Percentiles rank a stretch among this genome's conserved stretches.
phyloP scores from a whole-genome alignment of 179 eudicot genomes.

The Carnegiea gigantea region DNA sequence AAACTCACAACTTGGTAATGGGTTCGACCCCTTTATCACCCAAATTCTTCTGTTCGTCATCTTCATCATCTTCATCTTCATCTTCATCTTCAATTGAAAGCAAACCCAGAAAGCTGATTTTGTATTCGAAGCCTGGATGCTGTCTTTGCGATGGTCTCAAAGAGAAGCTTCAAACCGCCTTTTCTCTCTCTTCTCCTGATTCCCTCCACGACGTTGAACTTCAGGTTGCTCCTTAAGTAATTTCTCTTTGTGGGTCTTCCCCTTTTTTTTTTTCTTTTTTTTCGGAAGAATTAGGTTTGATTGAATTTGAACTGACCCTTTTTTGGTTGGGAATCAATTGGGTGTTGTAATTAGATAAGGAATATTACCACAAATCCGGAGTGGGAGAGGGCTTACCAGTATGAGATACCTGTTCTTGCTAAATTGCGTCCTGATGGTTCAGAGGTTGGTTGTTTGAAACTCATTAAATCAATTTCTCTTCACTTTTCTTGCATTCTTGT shows the following conservation, averaged over 20 bases:
- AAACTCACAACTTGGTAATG: not conserved
- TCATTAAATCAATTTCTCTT: not conserved
- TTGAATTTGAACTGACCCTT: conserved; percentile 1
- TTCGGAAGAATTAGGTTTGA: not conserved
- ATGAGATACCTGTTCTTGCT: conserved; percentile 85
- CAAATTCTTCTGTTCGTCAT: conserved; percentile 30
- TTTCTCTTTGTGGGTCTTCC: no score
- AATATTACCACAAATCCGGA: conserved; percentile 82
- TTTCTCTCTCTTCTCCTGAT: conserved; percentile 41
- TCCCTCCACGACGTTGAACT: conserved; percentile 56
- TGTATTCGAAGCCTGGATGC: conserved; percentile 86
- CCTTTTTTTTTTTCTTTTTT: not conserved
- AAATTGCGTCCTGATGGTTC: conserved; percentile 68
- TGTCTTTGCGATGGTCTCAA: conserved; percentile 94
- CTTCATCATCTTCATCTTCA: conserved; percentile 2
- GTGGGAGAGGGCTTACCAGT: conserved; percentile 91
- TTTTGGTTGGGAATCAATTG: not conserved
- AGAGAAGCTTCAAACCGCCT: conserved; percentile 68
- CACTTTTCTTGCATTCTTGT: not conserved
- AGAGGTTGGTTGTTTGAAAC: conserved; percentile 45
- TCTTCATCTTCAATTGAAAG: conserved; percentile 20
- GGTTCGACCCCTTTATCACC: not conserved
- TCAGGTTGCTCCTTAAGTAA: conserved; percentile 35
- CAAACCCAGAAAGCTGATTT: conserved; percentile 48
- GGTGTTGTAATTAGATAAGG: conserved; percentile 45